Base-by-base conservation (phyloP, 106 monocot genomes). In the Phalaenopsis aphrodite region DNA sequence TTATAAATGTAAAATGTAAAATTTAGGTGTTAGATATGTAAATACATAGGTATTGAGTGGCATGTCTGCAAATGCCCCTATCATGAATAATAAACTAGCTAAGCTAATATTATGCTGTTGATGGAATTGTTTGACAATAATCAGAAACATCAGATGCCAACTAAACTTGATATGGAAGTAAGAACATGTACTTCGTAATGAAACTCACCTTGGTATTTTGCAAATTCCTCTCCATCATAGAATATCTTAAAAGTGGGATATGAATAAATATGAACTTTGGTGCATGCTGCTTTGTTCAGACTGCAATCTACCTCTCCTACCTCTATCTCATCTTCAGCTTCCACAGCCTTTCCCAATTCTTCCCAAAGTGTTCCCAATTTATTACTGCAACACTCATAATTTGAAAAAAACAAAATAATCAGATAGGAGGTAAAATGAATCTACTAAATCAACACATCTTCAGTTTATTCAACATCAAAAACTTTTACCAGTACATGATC, bases 241-340 rank as follows among this genome's bases (percentile, higher is more conserved):
- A 99, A 99, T 61, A 94, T 82, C 81, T 94, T 99, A 79, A 99
- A 99, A 66, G 94, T 94, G 3, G 98, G 98, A 55, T 99, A 99
- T n/a, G 98, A 91, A 78, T 95, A 91, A 61, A 99, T 94, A 49
- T 94, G 89, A 30, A 88, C 91, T 81, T 99, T 99, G 6, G 86
- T 83, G 80, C 98, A 99, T 24, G 91, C 64, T 55, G 89, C 75
- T 85, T 90, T 99, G 61, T 78, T 79, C 49, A 69, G 41, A 78
- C 86, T 87, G 80, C 99, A 99, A 77, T 99, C 91, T 9, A 99
- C 95, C 84, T 99, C 78, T 18, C 95, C 99, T 23, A 99, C 82
- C 89, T 95, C 99, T 82, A 99, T 93, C 83, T 92, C 95, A 84
- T 99, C 94, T 78, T 93, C 94, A 9, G 82, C 87, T 82, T 99